These are phyloP conservation scores for Solanum hybrid DNA, from an alignment of 305 asterid genomes.

Conservation along the genomic window DNA sequence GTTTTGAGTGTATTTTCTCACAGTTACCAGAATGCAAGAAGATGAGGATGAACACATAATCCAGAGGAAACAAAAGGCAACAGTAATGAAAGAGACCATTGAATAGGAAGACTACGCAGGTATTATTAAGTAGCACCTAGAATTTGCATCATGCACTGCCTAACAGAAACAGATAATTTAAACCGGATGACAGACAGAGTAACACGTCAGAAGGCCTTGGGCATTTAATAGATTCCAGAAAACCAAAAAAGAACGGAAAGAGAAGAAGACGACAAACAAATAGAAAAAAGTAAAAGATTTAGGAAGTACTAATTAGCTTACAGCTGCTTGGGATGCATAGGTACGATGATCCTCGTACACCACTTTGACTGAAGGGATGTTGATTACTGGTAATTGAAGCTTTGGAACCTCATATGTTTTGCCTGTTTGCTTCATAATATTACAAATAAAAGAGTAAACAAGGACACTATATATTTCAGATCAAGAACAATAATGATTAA, in stretches of 20 bases:
- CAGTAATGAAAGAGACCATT: background rate
- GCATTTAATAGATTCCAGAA: background rate
- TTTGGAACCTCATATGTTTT: constrained; percentile 64
- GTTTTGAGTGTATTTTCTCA: background rate
- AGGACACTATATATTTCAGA: constrained; percentile 1
- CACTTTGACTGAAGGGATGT: constrained; percentile 52
- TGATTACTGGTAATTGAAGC: constrained; percentile 86
- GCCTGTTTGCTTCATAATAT: constrained; percentile 72
- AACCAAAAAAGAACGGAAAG: background rate
- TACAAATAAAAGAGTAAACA: constrained; percentile 18
- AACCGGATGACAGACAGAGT: background rate
- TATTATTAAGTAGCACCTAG: background rate
- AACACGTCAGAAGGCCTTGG: background rate
- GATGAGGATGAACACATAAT: background rate
- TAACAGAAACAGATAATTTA: background rate
- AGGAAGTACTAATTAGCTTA: constrained; percentile 34
- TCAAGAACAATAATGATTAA: background rate
- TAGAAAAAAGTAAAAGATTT: background rate
- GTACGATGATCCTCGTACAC: constrained; percentile 93
- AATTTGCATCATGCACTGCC: background rate
- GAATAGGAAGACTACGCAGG: background rate
- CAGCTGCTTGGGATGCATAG: constrained; percentile 80
- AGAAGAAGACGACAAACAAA: background rate
- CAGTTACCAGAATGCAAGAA: background rate
- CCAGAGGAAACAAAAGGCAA: background rate